Evolutionary conservation across 257 asterid species (phyloP), one percentile per base, ranked within the genome.

Genomic region (Solanum corneliomulleri): DNA sequence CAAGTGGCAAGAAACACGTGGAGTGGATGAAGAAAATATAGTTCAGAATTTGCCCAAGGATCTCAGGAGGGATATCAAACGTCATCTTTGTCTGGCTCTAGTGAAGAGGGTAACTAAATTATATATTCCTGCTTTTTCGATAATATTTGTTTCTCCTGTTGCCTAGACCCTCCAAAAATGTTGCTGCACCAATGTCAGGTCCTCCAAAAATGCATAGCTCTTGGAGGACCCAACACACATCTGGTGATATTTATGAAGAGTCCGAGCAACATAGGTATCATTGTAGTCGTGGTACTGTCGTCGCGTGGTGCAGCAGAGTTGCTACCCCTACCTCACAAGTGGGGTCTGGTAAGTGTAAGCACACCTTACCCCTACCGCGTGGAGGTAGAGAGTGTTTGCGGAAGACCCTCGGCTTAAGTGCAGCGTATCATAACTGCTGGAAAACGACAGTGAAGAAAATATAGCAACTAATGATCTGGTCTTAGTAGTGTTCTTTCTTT

Each of bases 1-100:
- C 95, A 94, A 94, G 89, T 94, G 98, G 98, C 88, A 93, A 66
- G 99, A 97, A 93, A 95, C 99, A 25, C 91, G 98, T 89, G 99
- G 98, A 70, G 99, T 97, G 6, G 96, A 97, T 52, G 99, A 97
- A 88, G 98, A 97, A 87, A 93, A 93, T 93, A 87, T 97, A 88
- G 98, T 94, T 85, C 98, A 94, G 90, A 95, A 91, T 93, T 90
- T 95, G 77, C 98, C 98, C 1, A 95, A 94, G 89, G 98, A 97
- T 76, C 97, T 97, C 33, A 91, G 98, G 89, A 92, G 99, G 88
- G 98, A 97, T 86, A 95, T 97, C 56, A 95, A 95, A 85, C 92
- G 99, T 14, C 99, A 97, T 91, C 98, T 95, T 52, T 95, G 98
- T 89, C 86, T 95, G 60, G 96, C 94, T 88, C 89, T 97, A 92